Evolutionary conservation across 371 early-diverging fungal genomes (phyloP).

Genomic region (Zychaea mexicana): DNA sequence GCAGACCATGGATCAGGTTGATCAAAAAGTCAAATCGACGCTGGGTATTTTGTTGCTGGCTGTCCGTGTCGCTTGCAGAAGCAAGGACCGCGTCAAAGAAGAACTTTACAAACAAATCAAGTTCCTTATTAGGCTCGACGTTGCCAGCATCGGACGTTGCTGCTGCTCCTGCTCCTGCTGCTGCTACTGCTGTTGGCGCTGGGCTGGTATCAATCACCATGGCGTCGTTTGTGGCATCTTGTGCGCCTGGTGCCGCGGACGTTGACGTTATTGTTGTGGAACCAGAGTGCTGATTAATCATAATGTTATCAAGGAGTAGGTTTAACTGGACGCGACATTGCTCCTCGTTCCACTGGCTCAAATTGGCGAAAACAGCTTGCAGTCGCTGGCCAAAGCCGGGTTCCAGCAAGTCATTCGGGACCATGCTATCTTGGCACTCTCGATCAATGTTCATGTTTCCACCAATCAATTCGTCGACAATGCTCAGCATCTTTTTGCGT

Average conservation of each 20-base stretch:
- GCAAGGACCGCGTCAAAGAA: constrained; percentile 58
- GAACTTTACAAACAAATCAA: constrained; percentile 55
- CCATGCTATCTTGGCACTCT: constrained; percentile 12
- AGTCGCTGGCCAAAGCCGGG: constrained; percentile 48
- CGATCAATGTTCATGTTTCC: constrained; percentile 22
- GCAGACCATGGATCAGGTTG: constrained; percentile 42
- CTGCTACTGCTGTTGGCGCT: constrained; percentile 4
- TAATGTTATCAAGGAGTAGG: constrained; percentile 56
- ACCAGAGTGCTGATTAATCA: constrained; percentile 13
- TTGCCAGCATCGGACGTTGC: not conserved
- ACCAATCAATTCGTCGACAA: constrained; percentile 47
- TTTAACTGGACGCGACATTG: constrained; percentile 63
- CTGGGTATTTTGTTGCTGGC: constrained; percentile 24
- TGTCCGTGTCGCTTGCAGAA: constrained; percentile 39
- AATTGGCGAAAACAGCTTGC: constrained; percentile 50
- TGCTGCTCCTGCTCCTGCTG: not conserved
- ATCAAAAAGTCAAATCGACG: constrained; percentile 42
- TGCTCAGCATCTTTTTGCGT: constrained; percentile 44
- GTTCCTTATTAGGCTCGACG: constrained; percentile 26
- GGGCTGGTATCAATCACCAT: constrained; percentile 19
- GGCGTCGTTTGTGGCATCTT: constrained; percentile 23
- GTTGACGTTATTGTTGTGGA: constrained; percentile 11
- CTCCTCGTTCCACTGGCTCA: constrained; percentile 65
- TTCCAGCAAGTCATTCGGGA: constrained; percentile 17
- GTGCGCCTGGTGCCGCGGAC: not conserved